Base-by-base conservation (phyloP, 768 basidiomycete genomes). In the Tephrocybe sp. region DNA sequence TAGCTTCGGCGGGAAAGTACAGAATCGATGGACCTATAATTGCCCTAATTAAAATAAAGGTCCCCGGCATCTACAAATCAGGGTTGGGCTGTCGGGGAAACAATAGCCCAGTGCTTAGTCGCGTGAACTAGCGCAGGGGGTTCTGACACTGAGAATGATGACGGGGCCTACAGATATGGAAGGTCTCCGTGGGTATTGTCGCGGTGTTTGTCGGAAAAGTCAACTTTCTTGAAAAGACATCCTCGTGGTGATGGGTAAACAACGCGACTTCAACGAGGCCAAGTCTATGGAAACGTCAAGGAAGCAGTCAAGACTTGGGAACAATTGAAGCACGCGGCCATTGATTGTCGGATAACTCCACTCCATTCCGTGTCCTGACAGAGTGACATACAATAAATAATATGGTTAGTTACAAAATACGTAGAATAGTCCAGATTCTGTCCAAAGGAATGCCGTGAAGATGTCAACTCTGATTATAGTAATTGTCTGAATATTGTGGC, bases 1-100 rank as follows among this genome's bases (percentile, higher is more conserved):
- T n/a, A n/a, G 53, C 33, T 50, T 47, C 49, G 23, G 42, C 41
- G 49, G 42, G 33, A 45, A 51, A 46, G 45, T 19, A 33, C 23
- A 31, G 31, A 38, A 47, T 9, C 36, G 25, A 50, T 27, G 37
- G 27, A 29, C 36, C 18, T 29, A 31, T 18, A 5, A 15, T 7
- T 23, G 44, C 33, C 37, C 36, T 33, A 23, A 50, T 50, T 42
- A 40, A 46, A 45, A 51, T 41, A 50, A 40, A 50, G 9, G 30
- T n/a, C n/a, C n/a, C n/a, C n/a, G n/a, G n/a, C n/a, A n/a, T 42
- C 25, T 43, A 3, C 43, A 31, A 12, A 12, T 7, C 34, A 44
- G 34, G 42, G 49, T 36, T 43, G 41, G 23, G 27, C 34, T 42
- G 25, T 21, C 42, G 42, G 49, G 38, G 43, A 51, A 40, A 51